A percentile compares a stretch with the other conserved stretches of the same genome.
phyloP scores from a whole-genome alignment of 176 grass and related monocot species.

The Themeda triandra region DNA sequence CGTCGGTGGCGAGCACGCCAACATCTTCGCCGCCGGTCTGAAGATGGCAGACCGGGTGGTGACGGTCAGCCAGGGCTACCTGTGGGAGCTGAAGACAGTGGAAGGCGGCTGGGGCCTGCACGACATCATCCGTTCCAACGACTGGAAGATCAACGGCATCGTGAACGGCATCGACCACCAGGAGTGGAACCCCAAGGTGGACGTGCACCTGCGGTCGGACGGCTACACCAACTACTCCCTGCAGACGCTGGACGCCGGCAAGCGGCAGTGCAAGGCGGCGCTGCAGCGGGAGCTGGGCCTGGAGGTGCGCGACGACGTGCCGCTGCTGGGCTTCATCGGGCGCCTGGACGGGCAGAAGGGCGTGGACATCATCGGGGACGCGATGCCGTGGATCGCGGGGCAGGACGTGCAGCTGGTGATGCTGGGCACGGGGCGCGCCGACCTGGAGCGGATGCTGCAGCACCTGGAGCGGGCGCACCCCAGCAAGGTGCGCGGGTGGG shows the following conservation, averaged over 20 bases:
- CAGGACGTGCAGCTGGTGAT: slow-evolving; percentile 92
- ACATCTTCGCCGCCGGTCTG: slow-evolving; percentile 78
- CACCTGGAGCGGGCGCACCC: slow-evolving; percentile 37
- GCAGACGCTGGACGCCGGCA: slow-evolving; percentile 49
- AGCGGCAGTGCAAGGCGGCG: slow-evolving; percentile 81
- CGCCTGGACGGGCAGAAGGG: slow-evolving; percentile 87
- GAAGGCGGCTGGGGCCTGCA: slow-evolving; percentile 92
- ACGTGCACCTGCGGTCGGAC: slow-evolving; percentile 64
- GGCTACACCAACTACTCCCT: slow-evolving; percentile 78
- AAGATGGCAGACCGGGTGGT: slow-evolving; percentile 80
- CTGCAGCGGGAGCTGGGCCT: slow-evolving; percentile 71
- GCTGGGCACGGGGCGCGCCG: slow-evolving; percentile 69
- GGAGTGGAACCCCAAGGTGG: slow-evolving; percentile 80
- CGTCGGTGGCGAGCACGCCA: slow-evolving; percentile 79
- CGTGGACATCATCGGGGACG: slow-evolving; percentile 81
- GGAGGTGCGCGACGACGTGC: slow-evolving; percentile 53
- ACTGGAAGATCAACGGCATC: slow-evolving; percentile 80
- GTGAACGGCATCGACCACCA: slow-evolving; percentile 85
- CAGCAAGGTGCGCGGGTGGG: slow-evolving; percentile 72
- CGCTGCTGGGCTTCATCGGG: slow-evolving; percentile 78
- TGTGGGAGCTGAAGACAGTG: slow-evolving; percentile 89
- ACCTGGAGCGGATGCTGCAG: slow-evolving; percentile 81
- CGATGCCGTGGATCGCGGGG: slow-evolving; percentile 75
- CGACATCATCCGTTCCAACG: slow-evolving; percentile 62
- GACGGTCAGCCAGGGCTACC: slow-evolving; percentile 73